These are phyloP conservation scores for Panicum virgatum DNA, from an alignment of 202 grass and related monocot species.

Conservation along the genomic window DNA sequence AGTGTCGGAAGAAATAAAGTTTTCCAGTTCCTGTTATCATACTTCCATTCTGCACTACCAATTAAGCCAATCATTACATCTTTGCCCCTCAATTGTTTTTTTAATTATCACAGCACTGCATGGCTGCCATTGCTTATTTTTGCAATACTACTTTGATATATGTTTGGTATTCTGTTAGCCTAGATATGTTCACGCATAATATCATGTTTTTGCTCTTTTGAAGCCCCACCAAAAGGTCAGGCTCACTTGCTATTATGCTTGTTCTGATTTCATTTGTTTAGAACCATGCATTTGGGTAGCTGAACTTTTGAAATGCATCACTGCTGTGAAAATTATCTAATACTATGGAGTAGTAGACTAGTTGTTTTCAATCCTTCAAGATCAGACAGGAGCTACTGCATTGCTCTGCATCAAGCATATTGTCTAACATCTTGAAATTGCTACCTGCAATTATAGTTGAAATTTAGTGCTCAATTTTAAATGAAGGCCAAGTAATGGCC, in stretches of 20 bases:
- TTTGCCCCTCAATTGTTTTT: no score
- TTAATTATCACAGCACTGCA: no score
- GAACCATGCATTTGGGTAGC: not conserved
- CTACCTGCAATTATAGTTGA: not conserved
- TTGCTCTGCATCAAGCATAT: not conserved
- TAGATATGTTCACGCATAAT: not conserved
- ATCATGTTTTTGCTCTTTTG: slow-evolving; percentile 19
- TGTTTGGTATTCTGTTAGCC: not conserved
- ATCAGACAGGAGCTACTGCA: not conserved
- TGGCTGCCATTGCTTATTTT: not conserved
- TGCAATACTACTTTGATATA: not conserved
- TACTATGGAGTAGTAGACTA: not conserved
- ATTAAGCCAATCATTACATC: not conserved
- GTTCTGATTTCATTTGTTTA: slow-evolving; percentile 3
- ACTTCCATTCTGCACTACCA: not conserved
- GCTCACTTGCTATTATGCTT: slow-evolving; percentile 15
- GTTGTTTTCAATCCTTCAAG: not conserved
- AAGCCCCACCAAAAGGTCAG: slow-evolving; percentile 58
- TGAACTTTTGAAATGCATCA: not conserved
- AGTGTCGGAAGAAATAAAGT: not conserved
- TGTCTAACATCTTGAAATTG: not conserved
- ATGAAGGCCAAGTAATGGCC: not conserved
- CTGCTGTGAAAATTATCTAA: not conserved
- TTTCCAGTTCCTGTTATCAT: not conserved
- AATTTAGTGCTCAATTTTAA: not conserved